These are phyloP conservation scores for Pichia gijzeniarum DNA, from an alignment of 805 yeast species.

Conservation along the genomic window DNA sequence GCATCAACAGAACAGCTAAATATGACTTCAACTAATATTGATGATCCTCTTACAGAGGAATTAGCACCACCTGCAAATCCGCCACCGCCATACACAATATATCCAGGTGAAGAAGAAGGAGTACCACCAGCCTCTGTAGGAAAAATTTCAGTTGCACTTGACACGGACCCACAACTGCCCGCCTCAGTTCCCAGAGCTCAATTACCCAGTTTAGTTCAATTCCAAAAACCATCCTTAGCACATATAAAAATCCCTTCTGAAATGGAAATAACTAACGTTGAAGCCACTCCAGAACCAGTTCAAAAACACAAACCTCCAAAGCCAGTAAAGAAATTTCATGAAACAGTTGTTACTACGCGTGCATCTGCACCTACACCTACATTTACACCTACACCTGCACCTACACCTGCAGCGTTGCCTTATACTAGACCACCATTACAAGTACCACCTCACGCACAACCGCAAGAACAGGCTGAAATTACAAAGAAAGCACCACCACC, in stretches of 20 bases:
- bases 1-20: not conserved
- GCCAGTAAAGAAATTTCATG: conserved; percentile 3
- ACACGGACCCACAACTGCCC: too few species aligned
- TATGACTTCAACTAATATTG: not conserved
- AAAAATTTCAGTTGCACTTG: too few species aligned
- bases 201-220: too few species aligned
- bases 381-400: conserved; percentile 9
- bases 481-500: conserved; percentile 3
- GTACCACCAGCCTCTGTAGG: too few species aligned
- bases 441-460: too few species aligned
- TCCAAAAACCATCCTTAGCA: too few species aligned
- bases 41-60: too few species aligned
- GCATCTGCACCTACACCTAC: conserved; percentile 10
- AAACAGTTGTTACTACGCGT: not conserved
- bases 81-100: not conserved
- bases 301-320: not conserved
- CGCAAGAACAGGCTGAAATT: too few species aligned
- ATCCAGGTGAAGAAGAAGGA: too few species aligned
- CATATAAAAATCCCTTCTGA: too few species aligned
- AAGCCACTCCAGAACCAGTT: not conserved
- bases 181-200: too few species aligned
- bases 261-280: not conserved
- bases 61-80: not conserved
- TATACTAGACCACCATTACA: conserved; percentile 3
- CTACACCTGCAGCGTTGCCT: not conserved